A percentile compares a stretch with the other conserved stretches of the same genome.
phyloP scores from a whole-genome alignment of 345 rosid species.

The Garcia nutans region DNA sequence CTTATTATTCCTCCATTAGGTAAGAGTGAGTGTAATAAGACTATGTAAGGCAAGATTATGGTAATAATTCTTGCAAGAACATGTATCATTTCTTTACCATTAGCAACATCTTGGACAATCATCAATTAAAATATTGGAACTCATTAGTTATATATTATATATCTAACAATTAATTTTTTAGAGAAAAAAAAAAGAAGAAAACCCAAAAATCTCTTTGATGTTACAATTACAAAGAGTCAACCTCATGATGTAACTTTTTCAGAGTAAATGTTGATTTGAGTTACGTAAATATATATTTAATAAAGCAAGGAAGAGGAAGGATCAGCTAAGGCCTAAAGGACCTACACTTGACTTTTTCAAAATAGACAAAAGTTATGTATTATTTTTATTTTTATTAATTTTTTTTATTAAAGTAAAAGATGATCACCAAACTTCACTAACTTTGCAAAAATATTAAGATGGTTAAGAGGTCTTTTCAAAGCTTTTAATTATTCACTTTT shows the following conservation, averaged over 20 bases:
- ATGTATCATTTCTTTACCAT: not conserved
- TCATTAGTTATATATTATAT: too few relatives aligned
- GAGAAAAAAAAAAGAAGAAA: not conserved
- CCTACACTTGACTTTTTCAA: not conserved
- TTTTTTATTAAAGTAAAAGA: not conserved
- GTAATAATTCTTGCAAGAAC: not conserved
- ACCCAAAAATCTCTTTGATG: not conserved
- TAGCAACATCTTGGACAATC: not conserved
- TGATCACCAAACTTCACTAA: conserved; percentile 5
- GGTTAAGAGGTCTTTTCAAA: conserved; percentile 18
- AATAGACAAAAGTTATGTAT: conserved; percentile 1
- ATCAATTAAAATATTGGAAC: not conserved
- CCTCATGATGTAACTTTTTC: not conserved
- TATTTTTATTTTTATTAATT: not conserved
- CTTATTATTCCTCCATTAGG: conserved; percentile 4
- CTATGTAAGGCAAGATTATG: conserved; percentile 1
- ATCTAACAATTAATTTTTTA: not conserved
- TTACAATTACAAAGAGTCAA: conserved; percentile 9
- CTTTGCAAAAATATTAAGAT: not conserved
- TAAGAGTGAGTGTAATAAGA: not conserved
- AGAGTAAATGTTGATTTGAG: not conserved
- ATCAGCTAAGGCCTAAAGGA: not conserved
- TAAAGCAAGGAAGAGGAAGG: not conserved
- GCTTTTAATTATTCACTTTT: not conserved
- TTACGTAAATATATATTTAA: too few relatives aligned